Conservation (phyloP, 2,329 filamentous ascomycete species). For the Gaeumannomyces sp. region DNA sequence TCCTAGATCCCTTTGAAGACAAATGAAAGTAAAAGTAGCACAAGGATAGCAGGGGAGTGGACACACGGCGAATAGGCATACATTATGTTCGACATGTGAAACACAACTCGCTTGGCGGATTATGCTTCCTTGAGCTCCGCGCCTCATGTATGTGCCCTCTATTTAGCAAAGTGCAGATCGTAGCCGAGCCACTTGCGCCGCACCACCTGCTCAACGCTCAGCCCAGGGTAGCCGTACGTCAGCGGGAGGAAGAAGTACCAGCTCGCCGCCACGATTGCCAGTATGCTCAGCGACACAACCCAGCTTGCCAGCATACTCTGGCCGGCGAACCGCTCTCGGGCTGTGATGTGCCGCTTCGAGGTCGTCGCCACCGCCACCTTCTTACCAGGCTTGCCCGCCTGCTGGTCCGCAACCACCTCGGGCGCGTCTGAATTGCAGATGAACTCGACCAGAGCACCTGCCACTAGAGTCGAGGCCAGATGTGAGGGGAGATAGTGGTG, state of each 20-base stretch:
- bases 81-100: no score
- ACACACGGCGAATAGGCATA: not conserved
- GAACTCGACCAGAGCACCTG: slow-evolving; percentile 88
- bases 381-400: slow-evolving; percentile 37
- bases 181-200: slow-evolving; percentile 94
- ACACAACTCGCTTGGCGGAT: not conserved
- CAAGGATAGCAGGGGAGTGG: not conserved
- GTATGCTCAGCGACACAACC: slow-evolving; percentile 67
- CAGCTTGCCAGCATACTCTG: slow-evolving; percentile 74
- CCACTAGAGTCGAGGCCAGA: slow-evolving; percentile 81
- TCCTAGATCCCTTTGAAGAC: not conserved
- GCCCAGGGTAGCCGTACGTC: slow-evolving; percentile 89
- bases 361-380: slow-evolving; percentile 31
- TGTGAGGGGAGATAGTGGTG: slow-evolving; percentile 97
- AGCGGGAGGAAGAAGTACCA: slow-evolving; percentile 94
- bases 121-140: not conserved
- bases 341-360: slow-evolving; percentile 61
- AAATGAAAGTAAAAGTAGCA: not conserved
- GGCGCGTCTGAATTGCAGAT: slow-evolving; percentile 85
- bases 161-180: slow-evolving; percentile 98
- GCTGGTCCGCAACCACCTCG: slow-evolving; percentile 47
- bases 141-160: slow-evolving; percentile 22
- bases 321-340: slow-evolving; percentile 71
- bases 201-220: slow-evolving; percentile 70
- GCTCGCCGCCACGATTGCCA: slow-evolving; percentile 62